Conservation (phyloP, 2,329 filamentous ascomycete genomes). For the Amesomyces nigricolor region DNA sequence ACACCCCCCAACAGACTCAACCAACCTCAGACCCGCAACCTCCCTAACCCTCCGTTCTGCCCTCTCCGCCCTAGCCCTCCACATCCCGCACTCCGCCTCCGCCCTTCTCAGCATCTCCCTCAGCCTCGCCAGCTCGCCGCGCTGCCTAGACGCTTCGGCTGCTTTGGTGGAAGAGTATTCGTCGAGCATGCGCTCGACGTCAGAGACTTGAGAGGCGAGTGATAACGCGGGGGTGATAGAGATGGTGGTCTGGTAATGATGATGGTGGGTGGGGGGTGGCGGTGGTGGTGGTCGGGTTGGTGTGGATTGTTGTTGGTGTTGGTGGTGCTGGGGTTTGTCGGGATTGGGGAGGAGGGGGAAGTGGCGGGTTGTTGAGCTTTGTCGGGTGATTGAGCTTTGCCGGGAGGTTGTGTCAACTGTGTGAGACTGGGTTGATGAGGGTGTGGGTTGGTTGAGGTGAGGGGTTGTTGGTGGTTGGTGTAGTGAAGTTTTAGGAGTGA, state of each 20-base stretch:
- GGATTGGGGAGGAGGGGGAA: background rate
- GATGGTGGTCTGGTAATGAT: background rate
- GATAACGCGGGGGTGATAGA: too few species aligned
- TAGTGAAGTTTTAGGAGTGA: background rate
- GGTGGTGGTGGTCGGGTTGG: background rate
- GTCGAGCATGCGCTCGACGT: background rate
- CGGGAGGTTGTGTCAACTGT: too few species aligned
- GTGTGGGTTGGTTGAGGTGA: background rate
- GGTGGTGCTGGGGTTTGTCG: background rate
- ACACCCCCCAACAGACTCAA: background rate
- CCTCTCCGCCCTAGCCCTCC: slow-evolving; percentile 50
- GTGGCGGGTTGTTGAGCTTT: background rate
- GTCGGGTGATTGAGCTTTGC: background rate
- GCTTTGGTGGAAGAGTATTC: too few species aligned
- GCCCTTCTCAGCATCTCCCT: slow-evolving; percentile 43
- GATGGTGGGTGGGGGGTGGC: background rate
- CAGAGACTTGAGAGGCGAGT: too few species aligned
- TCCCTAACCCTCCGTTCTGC: slow-evolving; percentile 49
- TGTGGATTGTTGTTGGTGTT: background rate
- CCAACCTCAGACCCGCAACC: background rate
- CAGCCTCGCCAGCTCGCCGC: slow-evolving; percentile 35
- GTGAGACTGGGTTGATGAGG: too few species aligned
- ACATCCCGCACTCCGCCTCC: slow-evolving; percentile 41
- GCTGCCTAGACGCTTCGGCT: too few species aligned
- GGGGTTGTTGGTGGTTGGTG: background rate